Evolutionary conservation across 2,329 filamentous ascomycete genomes (phyloP).

Genomic region (Scleromitrula shiraiana): DNA sequence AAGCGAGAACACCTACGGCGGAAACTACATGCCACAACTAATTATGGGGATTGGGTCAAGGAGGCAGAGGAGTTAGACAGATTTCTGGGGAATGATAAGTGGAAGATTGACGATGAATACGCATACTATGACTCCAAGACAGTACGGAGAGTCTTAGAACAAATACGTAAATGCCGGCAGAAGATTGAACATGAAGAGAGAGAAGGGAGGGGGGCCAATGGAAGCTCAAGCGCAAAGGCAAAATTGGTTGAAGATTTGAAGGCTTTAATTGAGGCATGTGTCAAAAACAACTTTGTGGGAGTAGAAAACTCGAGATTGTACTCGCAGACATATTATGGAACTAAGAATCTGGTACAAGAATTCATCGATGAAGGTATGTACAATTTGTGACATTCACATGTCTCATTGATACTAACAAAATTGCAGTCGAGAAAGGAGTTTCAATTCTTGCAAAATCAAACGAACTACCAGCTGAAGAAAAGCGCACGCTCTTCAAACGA

Average conservation of each 20-base stretch:
- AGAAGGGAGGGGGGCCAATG: slow-evolving; percentile 30
- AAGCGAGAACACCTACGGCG: slow-evolving; percentile 62
- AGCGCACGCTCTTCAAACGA: slow-evolving; percentile 77
- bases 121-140: slow-evolving; percentile 86
- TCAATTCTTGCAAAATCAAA: slow-evolving; percentile 60
- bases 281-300: slow-evolving; percentile 96
- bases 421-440: slow-evolving; percentile 54
- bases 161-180: slow-evolving; percentile 58
- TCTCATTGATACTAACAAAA: slow-evolving; percentile 7
- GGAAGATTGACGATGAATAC: slow-evolving; percentile 72
- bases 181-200: slow-evolving; percentile 48
- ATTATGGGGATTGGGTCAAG: slow-evolving; percentile 75
- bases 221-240: slow-evolving; percentile 32
- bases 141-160: slow-evolving; percentile 65
- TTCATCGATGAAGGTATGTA: slow-evolving; percentile 73
- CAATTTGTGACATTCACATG: slow-evolving; percentile 12
- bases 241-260: slow-evolving; percentile 67
- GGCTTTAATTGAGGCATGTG: slow-evolving; percentile 74
- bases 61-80: slow-evolving; percentile 72
- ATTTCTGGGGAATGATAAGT: slow-evolving; percentile 71
- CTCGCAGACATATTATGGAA: slow-evolving; percentile 94
- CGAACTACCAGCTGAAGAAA: slow-evolving; percentile 62
- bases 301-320: slow-evolving; percentile 93
- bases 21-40: slow-evolving; percentile 62
- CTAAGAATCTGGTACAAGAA: slow-evolving; percentile 87